Base-by-base conservation (phyloP, 805 yeast genomes). In the Candida krabiensis region DNA sequence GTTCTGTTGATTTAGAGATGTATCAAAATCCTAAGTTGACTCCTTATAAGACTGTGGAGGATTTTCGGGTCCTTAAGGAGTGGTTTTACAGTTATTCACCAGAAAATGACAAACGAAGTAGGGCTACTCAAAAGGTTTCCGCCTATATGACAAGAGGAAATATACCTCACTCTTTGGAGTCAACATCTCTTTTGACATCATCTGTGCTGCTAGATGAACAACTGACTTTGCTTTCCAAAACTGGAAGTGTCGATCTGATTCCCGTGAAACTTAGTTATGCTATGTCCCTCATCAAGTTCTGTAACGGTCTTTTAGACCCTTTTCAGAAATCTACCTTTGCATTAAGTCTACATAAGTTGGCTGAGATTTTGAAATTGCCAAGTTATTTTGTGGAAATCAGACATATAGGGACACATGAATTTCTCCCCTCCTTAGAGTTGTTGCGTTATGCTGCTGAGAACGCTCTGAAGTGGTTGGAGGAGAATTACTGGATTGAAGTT, bases 351-450 rank as follows among this genome's bases (percentile, higher is more conserved):
- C 83, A 84, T 45, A 70, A 72, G 5, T 62, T 93, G 17, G 98
- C 98, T 0, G 73, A 67, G 37, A 72, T 73, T 30, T 61, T 86
- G 16, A 74, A 77, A 1, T 66, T 93, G 17, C 96, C 98, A 0
- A 70, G 81, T 22, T 75, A 75, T 53, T 88, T 93, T 60, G 99
- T 93, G 1, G 99, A 93, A 54, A 56, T 88, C 21, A 71, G 99
- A 39, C 98, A 93, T 60, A 75, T 78, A 52, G 90, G 95, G 4
- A 91, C 99, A 0, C 99, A 93, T 60, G 98, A 91, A 52, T 66
- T 69, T 13, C 61, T 93, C 18, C 96, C 97, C 1, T 70, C 83
- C 22, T 51, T 87, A 28, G 79, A 74, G 28, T 70, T 85, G 62
- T 66, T 90, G n/a, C 67, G 95, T 26, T 55, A 67, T n/a, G 75